phyloP scores from a whole-genome alignment of 768 basidiomycete genomes.

The Agrocybe pediades region DNA sequence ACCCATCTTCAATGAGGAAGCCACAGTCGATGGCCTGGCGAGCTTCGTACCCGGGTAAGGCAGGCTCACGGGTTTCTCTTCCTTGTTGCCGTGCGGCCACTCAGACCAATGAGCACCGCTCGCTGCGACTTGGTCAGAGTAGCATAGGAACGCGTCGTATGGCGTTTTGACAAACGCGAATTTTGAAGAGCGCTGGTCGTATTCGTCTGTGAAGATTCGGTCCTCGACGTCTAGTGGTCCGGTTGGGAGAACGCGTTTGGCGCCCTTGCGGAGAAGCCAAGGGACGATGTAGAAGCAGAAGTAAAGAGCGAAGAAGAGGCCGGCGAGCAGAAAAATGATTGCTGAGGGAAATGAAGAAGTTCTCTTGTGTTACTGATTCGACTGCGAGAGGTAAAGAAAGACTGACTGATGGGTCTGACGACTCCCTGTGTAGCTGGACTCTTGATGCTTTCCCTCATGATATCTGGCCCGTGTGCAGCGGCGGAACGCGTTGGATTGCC shows the following conservation, averaged over 20 bases:
- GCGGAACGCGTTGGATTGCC: neutral
- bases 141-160: constrained; percentile 7
- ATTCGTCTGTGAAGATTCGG: constrained; percentile 2
- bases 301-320: neutral
- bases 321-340: neutral
- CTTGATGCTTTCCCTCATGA: neutral
- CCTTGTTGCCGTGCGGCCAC: neutral
- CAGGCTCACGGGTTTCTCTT: neutral
- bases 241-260: neutral
- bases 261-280: neutral
- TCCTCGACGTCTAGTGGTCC: constrained; percentile 3
- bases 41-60: constrained; percentile 5
- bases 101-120: constrained; percentile 1
- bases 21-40: neutral
- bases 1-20: constrained; percentile 1
- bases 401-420: neutral
- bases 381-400: neutral
- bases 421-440: neutral
- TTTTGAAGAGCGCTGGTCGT: neutral
- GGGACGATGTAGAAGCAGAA: neutral
- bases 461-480: no score
- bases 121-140: neutral
- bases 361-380: neutral
- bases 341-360: neutral
- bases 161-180: constrained; percentile 9